These are phyloP conservation scores for Penicillium robsamsonii DNA, from an alignment of 495 filamentous ascomycete genomes.

Conservation along the genomic window DNA sequence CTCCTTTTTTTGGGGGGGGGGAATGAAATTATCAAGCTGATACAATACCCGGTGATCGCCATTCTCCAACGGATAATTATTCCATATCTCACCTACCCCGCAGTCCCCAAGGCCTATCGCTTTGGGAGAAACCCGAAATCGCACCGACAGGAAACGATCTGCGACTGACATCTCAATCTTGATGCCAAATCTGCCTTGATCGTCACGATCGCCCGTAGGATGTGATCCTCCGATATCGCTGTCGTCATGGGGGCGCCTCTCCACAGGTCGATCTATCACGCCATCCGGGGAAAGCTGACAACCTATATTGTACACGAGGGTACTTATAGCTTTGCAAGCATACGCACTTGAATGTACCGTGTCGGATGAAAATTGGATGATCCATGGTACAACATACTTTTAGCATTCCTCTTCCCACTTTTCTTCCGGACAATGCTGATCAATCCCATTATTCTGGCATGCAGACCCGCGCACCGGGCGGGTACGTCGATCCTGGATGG, in stretches of 20 bases:
- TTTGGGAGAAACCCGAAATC: background rate
- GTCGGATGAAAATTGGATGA: background rate
- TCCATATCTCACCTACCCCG: conserved; percentile 2
- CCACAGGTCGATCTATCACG: conserved; percentile 3
- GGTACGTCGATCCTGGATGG: conserved; percentile 13
- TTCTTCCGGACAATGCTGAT: background rate
- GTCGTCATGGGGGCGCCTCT: background rate
- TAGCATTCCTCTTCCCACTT: conserved; percentile 1
- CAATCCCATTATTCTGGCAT: conserved; percentile 3
- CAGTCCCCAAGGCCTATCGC: background rate
- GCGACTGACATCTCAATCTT: conserved; percentile 11
- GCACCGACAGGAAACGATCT: conserved; percentile 1
- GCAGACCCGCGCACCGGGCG: conserved; percentile 7
- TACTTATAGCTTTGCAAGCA: background rate
- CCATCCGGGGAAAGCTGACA: conserved; percentile 4
- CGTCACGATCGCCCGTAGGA: conserved; percentile 6
- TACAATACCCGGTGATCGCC: conserved; percentile 4
- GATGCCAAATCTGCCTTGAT: conserved; percentile 7
- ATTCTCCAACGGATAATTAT: background rate
- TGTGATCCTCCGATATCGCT: conserved; percentile 8
- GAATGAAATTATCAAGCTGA: background rate
- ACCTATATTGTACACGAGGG: background rate
- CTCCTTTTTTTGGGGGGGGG: background rate
- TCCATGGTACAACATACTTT: background rate
- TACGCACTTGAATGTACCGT: background rate